phyloP scores from a whole-genome alignment of 257 asterid genomes.

The Ocimum tenuiflorum region DNA sequence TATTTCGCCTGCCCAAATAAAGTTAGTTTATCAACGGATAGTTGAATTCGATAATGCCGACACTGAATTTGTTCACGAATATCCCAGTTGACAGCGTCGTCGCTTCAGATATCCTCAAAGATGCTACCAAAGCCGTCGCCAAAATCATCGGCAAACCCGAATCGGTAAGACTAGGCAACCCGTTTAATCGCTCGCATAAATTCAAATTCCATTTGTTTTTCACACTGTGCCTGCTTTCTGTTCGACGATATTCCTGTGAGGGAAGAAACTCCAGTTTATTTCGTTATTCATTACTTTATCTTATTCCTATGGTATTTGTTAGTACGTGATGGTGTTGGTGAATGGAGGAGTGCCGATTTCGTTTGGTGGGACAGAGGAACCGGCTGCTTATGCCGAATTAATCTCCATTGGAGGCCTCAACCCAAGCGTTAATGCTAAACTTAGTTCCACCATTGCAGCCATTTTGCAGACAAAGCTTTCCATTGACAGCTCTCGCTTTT shows the following conservation, averaged over 20 bases:
- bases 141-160: conserved; percentile 88
- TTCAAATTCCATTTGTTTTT: too few relatives aligned
- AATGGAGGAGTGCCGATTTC: conserved; percentile 80
- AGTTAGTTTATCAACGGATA: not conserved
- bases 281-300: too few relatives aligned
- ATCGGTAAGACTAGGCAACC: conserved; percentile 55
- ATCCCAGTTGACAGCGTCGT: conserved; percentile 86
- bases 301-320: too few relatives aligned
- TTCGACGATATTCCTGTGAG: conserved; percentile 19
- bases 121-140: conserved; percentile 94
- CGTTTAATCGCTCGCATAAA: too few relatives aligned
- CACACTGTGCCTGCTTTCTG: not conserved
- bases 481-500: conserved; percentile 54
- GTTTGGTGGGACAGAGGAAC: conserved; percentile 84
- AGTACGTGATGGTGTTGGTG: conserved; percentile 86
- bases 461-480: conserved; percentile 79
- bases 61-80: conserved; percentile 73
- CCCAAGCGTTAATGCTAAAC: conserved; percentile 62
- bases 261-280: not conserved
- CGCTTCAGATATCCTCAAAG: conserved; percentile 86
- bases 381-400: conserved; percentile 86
- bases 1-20: not conserved
- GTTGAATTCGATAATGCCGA: conserved; percentile 51
- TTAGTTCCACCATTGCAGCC: conserved; percentile 83
- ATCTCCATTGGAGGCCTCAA: conserved; percentile 84